phyloP scores from a whole-genome alignment of 1,284 basidiomycete genomes.

The Malassezia vespertilionis region DNA sequence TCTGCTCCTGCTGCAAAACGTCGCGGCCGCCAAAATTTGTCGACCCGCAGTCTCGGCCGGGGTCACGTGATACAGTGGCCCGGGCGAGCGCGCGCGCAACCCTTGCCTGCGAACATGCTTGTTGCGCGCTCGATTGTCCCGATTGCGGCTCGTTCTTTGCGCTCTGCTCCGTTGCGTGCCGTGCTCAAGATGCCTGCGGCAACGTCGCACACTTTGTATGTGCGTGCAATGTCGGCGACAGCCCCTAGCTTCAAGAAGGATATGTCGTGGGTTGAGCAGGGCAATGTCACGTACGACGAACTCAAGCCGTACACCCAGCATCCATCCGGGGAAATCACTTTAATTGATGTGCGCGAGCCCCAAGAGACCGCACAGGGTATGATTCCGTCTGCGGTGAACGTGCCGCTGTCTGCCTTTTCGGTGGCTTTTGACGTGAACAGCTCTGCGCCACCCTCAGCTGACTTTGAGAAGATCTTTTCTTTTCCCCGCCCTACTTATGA shows the following conservation, averaged over 20 bases:
- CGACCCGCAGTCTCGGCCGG: slow-evolving; percentile 5
- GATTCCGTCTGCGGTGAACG: slow-evolving; percentile 86
- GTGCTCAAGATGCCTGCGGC: background rate
- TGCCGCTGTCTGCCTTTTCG: slow-evolving; percentile 71
- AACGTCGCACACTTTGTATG: no score
- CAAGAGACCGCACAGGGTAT: slow-evolving; percentile 85
- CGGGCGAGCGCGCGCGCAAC: background rate
- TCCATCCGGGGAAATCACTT: slow-evolving; percentile 57
- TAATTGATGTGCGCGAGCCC: slow-evolving; percentile 72
- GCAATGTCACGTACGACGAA: slow-evolving; percentile 63
- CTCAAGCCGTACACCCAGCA: slow-evolving; percentile 70
- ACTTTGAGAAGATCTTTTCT: slow-evolving; percentile 55
- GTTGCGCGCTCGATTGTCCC: background rate
- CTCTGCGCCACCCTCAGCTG: slow-evolving; percentile 35
- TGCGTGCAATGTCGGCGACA: background rate
- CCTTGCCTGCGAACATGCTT: background rate
- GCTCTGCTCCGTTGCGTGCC: background rate
- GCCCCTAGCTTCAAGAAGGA: slow-evolving; percentile 7
- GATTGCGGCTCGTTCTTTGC: background rate
- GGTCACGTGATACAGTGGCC: background rate
- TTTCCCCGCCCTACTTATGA: slow-evolving; percentile 67
- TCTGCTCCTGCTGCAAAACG: slow-evolving; percentile 1
- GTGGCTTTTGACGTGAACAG: slow-evolving; percentile 59
- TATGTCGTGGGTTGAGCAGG: slow-evolving; percentile 28
- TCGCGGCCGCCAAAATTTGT: slow-evolving; percentile 10